Evolutionary conservation across 495 filamentous ascomycete genomes (phyloP), one percentile per base, ranked within the genome.

Genomic region (Hypoxylon crocopeplum): DNA sequence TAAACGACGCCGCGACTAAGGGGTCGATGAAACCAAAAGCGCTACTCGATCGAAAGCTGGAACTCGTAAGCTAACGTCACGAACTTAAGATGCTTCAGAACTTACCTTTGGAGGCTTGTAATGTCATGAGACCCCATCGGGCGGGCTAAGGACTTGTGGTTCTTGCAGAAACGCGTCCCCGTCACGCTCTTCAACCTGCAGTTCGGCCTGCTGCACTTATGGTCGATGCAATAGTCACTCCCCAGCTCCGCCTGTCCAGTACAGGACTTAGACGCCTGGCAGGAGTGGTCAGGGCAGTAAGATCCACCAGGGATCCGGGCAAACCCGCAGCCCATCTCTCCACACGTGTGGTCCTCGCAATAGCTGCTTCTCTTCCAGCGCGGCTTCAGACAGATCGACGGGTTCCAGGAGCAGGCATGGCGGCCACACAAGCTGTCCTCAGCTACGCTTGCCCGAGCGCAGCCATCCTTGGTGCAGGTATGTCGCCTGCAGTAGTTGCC

Each of bases 241-340:
- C 61, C 61, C 1, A 58, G 3, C 13, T 64, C 61, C 3, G 61
- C 61, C 17, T 64, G 61, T 17, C 61, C 61, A 5, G 50, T 59
- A 12, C 61, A 64, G 5, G 61, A 59, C 16, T 53, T 50, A 3
- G 55, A 59, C 4, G 49, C 61, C 27, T 64, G 61, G 27, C 61
- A 64, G 19, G 61, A 64, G 27, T 64, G 61, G 21, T 64, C 61
- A 12, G 45, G 12, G 30, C 61, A 64, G 29, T 64, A 64, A 3
- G 61, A 64, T 29, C 61, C 61, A 13, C 55, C 55, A 3, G 61
- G 17, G n/a, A 40, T 12, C 19, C 54, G 49, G 7, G 61, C 25
- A 10, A 59, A 64, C 11, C 61, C 61, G 22, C 61, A 64, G 29
- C 61, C 61, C 61, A 64, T 59, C 33, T 64, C 61, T 21, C 61